Evolutionary conservation across 768 basidiomycete genomes (phyloP).

Genomic region (Gymnopilus junonius): DNA sequence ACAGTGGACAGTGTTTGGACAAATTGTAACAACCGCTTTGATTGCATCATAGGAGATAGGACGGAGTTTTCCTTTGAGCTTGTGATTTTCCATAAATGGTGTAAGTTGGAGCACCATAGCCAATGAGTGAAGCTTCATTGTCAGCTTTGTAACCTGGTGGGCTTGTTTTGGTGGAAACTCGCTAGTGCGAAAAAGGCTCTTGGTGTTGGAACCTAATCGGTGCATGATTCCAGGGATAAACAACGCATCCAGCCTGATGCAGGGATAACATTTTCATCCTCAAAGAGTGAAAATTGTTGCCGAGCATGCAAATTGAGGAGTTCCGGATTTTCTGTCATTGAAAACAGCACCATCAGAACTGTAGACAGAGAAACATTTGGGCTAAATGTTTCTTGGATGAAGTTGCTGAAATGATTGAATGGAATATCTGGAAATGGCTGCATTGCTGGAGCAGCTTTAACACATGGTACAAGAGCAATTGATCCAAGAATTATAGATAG

Average conservation of each 20-base stretch:
- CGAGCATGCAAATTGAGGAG: conserved; percentile 22
- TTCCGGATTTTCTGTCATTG: conserved; percentile 21
- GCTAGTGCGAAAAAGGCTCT: background rate
- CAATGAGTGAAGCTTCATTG: background rate
- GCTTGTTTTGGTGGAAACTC: background rate
- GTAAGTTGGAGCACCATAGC: background rate
- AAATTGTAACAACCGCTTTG: background rate
- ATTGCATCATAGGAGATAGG: too few species aligned
- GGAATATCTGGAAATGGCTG: conserved; percentile 17
- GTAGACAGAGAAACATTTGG: conserved; percentile 18
- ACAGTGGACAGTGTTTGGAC: background rate
- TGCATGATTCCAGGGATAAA: background rate
- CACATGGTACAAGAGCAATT: background rate
- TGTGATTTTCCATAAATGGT: too few species aligned
- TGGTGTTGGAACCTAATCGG: background rate
- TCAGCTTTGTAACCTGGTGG: background rate
- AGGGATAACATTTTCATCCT: background rate
- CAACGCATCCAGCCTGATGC: background rate
- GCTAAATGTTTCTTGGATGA: conserved; percentile 18
- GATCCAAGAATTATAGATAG: background rate
- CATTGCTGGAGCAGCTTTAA: background rate
- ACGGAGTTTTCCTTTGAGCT: too few species aligned
- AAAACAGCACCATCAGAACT: conserved; percentile 20
- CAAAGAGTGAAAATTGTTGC: conserved; percentile 6
- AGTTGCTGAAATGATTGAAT: conserved; percentile 17